Evolutionary conservation across 257 asterid species (phyloP).

Genomic region (Plantago ovata): DNA sequence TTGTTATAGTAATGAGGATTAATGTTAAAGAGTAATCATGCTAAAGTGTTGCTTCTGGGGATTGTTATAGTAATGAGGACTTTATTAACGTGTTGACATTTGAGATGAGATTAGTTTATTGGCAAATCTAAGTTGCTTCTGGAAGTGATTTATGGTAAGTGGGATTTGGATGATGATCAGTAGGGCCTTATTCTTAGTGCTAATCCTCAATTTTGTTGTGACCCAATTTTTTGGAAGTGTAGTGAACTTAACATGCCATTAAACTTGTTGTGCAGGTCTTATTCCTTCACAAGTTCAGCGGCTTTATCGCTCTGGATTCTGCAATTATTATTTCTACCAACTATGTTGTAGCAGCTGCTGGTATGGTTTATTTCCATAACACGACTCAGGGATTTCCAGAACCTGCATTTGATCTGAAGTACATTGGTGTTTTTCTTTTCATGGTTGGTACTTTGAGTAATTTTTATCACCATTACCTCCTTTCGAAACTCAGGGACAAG

Average conservation of each 20-base stretch:
- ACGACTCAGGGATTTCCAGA: conserved; percentile 38
- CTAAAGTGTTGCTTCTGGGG: too few species aligned
- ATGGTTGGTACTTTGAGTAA: conserved; percentile 53
- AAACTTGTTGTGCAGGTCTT: conserved; percentile 42
- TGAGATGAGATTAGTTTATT: too few species aligned
- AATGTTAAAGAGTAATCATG: too few species aligned
- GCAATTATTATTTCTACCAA: conserved; percentile 29
- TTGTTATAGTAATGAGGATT: too few species aligned
- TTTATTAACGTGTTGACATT: too few species aligned
- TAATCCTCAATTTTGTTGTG: too few species aligned
- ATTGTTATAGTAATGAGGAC: too few species aligned
- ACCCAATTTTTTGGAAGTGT: too few species aligned
- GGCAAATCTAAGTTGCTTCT: too few species aligned
- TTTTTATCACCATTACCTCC: conserved; percentile 70
- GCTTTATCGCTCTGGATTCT: conserved; percentile 34
- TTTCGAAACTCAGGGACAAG: conserved; percentile 45
- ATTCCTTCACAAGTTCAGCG: conserved; percentile 65
- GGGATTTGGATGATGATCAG: too few species aligned
- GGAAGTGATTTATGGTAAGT: too few species aligned
- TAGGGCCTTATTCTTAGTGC: too few species aligned
- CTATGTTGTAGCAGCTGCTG: conserved; percentile 37
- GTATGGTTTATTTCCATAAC: conserved; percentile 40
- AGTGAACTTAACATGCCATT: not conserved
- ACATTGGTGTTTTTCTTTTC: conserved; percentile 35
- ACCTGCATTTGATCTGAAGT: conserved; percentile 53